Evolutionary conservation across 176 grass and related monocot genomes (phyloP).

Genomic region (Musa troglodytarum): DNA sequence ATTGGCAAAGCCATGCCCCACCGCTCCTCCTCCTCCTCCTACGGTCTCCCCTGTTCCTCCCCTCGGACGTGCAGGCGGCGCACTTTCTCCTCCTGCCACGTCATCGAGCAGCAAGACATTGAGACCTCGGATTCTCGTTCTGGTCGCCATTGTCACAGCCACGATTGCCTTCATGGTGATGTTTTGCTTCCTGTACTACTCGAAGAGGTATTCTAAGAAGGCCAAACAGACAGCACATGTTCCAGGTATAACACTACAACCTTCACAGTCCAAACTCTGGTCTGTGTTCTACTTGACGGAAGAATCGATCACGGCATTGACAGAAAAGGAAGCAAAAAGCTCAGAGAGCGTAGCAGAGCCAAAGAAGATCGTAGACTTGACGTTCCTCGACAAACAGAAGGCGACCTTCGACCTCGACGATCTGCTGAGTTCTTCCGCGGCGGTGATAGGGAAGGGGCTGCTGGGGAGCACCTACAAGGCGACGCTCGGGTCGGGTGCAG

Average conservation of each 20-base stretch:
- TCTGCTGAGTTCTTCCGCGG: slow-evolving; percentile 64
- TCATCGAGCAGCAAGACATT: neutral
- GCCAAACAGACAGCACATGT: slow-evolving; percentile 33
- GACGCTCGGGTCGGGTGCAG: slow-evolving; percentile 26
- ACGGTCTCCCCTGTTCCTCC: neutral
- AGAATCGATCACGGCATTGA: slow-evolving; percentile 19
- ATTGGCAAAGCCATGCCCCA: slow-evolving; percentile 25
- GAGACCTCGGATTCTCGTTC: slow-evolving; percentile 36
- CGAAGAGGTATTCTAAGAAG: slow-evolving; percentile 27
- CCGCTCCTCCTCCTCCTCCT: neutral
- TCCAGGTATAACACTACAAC: slow-evolving; percentile 30
- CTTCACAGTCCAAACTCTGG: neutral
- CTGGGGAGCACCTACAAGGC: slow-evolving; percentile 78
- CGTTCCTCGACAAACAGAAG: slow-evolving; percentile 49
- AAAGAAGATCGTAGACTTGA: slow-evolving; percentile 18
- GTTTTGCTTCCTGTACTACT: slow-evolving; percentile 43
- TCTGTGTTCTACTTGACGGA: too few species aligned
- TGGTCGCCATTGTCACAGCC: slow-evolving; percentile 35
- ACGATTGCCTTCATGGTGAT: slow-evolving; percentile 42
- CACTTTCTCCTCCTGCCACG: neutral
- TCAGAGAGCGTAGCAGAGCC: slow-evolving; percentile 17
- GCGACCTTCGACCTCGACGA: slow-evolving; percentile 44
- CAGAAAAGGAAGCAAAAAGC: slow-evolving; percentile 37
- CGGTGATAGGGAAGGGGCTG: slow-evolving; percentile 64
- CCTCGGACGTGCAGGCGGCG: neutral